Base-by-base conservation (phyloP, 1,284 basidiomycete genomes). In the Xerocomus amazonicus region DNA sequence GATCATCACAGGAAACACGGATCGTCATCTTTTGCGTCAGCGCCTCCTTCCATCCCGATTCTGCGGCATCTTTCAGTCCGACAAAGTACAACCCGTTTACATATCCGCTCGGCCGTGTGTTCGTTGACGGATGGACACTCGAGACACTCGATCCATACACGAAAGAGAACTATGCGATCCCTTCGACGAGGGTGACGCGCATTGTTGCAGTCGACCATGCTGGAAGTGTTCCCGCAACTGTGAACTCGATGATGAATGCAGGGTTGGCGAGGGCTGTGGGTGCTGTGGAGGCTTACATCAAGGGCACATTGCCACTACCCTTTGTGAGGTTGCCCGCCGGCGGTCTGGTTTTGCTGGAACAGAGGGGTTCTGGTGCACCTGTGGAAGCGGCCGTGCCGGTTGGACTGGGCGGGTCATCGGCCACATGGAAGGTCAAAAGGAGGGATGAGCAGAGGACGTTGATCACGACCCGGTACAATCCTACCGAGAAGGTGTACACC, bases 141-240 rank as follows among this genome's bases (percentile, higher is more conserved):
- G 94, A 99, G 73, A 98, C 95, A 1, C 78, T 99, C 39, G 96
- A 99, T 66, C 96, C 97, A 0, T 99, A 99, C 66, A 92, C 92
- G 38, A 87, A 89, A 52, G 93, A 97, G 67, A 94, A 92, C 59
- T 96, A 95, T 65, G 83, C 91, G 13, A 97, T 99, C 40, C 96
- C 96, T 0, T 97, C 94, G 3, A 93, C 96, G 23, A 75, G 90
- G 47, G 95, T 92, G 68, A 96, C 90, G 43, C 81, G 94, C 55
- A 77, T 97, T 36, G 84, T 90, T 6, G 89, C 92, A 0, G 78
- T 97, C 50, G 95, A 99, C 69, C 95, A 90, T 62, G 86, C 87
- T 4, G 93, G 94, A 6, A 86, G 84, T 9, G 81, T 97, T 39
- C 93, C 96, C 0, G 79, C 85, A 7, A 85, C 92, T 0, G 80